phyloP scores from a whole-genome alignment of 352 stramenopile genomes.

The Phytophthora sp. region DNA sequence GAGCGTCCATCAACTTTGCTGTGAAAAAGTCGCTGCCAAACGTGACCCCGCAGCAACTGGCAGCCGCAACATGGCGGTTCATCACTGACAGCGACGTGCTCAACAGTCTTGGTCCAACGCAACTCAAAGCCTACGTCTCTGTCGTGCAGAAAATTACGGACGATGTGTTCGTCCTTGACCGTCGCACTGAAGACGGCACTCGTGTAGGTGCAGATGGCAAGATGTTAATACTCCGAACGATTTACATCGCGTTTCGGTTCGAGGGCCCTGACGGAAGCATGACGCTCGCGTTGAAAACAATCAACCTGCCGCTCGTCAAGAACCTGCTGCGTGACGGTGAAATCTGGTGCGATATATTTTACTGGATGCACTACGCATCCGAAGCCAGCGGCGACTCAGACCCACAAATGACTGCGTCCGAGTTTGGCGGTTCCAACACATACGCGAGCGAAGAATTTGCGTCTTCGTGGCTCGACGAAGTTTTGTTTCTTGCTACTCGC shows the following conservation, averaged over 20 bases:
- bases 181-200: constrained; percentile 21
- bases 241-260: constrained; percentile 33
- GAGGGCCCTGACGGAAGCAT: constrained; percentile 1
- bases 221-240: constrained; percentile 22
- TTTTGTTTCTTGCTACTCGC: constrained; percentile 39
- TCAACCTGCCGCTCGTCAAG: constrained; percentile 28
- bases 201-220: not conserved
- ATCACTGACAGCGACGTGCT: constrained; percentile 24
- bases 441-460: constrained; percentile 29
- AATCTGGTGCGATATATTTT: constrained; percentile 46
- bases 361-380: constrained; percentile 35
- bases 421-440: constrained; percentile 32
- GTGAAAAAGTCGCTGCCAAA: constrained; percentile 35
- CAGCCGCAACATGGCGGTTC: constrained; percentile 31
- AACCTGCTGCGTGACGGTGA: constrained; percentile 17
- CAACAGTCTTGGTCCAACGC: constrained; percentile 19
- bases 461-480: constrained; percentile 21
- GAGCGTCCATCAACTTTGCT: constrained; percentile 33
- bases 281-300: constrained; percentile 36
- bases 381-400: not conserved
- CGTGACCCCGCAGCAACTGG: constrained; percentile 18
- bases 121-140: constrained; percentile 24
- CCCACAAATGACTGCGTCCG: constrained; percentile 3
- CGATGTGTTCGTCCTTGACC: constrained; percentile 36
- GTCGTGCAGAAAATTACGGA: constrained; percentile 34